These are phyloP conservation scores for Hibiscus trionum DNA, from an alignment of 345 rosid genomes.

Conservation along the genomic window DNA sequence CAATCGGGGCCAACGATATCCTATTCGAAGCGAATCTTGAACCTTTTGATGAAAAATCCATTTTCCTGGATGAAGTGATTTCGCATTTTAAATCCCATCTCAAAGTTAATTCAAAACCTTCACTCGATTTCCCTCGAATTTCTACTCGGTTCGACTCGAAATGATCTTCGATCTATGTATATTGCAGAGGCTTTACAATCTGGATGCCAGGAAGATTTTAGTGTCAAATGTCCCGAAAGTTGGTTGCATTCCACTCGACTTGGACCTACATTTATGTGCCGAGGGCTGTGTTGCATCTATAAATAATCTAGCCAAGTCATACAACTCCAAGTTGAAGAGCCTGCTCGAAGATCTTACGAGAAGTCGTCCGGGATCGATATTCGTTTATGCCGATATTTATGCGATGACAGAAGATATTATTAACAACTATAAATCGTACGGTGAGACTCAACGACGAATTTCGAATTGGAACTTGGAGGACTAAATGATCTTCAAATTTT, in stretches of 20 bases:
- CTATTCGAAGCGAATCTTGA: neutral
- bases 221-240: neutral
- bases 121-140: too few species aligned
- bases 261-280: neutral
- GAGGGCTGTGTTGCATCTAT: neutral
- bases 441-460: neutral
- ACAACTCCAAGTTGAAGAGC: conserved; percentile 5
- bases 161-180: neutral
- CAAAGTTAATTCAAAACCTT: neutral
- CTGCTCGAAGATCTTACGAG: conserved; percentile 6
- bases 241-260: neutral
- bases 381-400: neutral
- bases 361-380: neutral
- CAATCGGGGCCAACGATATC: conserved; percentile 9
- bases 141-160: too few species aligned
- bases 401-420: neutral
- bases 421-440: conserved; percentile 5
- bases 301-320: conserved; percentile 1
- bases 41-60: too few species aligned
- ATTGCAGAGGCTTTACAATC: conserved; percentile 13
- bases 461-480: neutral
- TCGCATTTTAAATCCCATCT: conserved; percentile 6
- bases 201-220: conserved; percentile 18
- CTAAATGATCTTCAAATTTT: too few species aligned
- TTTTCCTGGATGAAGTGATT: neutral